Percentiles rank a stretch among this genome's conserved stretches.
phyloP scores from a whole-genome alignment of 2,329 filamentous ascomycete genomes.

The Plenodomus tracheiphilus region DNA sequence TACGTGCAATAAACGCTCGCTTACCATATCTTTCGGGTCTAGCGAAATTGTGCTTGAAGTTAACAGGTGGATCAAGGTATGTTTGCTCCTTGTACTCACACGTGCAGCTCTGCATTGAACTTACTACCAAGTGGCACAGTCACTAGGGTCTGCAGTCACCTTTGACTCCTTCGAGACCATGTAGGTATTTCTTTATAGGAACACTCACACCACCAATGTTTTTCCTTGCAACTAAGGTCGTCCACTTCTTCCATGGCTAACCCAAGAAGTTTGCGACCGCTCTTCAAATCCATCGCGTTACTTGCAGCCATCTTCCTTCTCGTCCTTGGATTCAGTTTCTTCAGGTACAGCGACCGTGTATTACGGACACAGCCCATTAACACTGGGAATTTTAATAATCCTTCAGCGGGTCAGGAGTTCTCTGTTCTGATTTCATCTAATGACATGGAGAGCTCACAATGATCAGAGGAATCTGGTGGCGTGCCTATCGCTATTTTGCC shows the following conservation, averaged over 20 bases:
- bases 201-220: background rate
- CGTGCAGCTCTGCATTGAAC: no score
- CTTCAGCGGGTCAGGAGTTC: slow-evolving; percentile 2
- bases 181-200: background rate
- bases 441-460: background rate
- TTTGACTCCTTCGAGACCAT: background rate
- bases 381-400: slow-evolving; percentile 2
- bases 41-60: background rate
- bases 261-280: slow-evolving; percentile 12
- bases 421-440: background rate
- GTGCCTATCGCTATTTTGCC: background rate
- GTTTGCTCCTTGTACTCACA: no score
- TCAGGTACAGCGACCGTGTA: slow-evolving; percentile 9
- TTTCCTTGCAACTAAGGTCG: background rate
- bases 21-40: background rate
- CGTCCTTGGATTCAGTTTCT: slow-evolving; percentile 11
- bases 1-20: background rate
- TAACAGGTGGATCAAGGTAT: no score
- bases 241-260: slow-evolving; percentile 9
- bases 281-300: slow-evolving; percentile 15
- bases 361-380: slow-evolving; percentile 5
- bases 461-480: slow-evolving; percentile 2
- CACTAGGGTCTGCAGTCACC: background rate
- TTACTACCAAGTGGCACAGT: background rate
- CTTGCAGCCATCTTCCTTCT: slow-evolving; percentile 13